Percentiles rank a stretch among this genome's conserved stretches.
These are phyloP conservation scores for Colletotrichum sublineola DNA, from an alignment of 2,329 filamentous ascomycete genomes.

Conservation along the genomic window DNA sequence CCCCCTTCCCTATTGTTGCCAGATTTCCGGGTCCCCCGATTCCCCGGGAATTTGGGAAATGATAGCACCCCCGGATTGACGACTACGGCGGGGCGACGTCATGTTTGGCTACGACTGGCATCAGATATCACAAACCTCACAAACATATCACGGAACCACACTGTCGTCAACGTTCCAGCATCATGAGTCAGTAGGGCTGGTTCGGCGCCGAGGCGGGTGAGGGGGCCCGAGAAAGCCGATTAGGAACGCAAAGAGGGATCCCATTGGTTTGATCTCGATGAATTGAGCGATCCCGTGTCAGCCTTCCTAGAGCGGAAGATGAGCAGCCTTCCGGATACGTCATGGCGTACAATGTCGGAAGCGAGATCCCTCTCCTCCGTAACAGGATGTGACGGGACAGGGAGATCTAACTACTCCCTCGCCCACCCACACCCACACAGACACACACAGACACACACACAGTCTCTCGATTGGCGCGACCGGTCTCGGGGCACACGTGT, in stretches of 20 bases:
- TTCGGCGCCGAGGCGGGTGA: not conserved
- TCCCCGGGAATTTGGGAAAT: not conserved
- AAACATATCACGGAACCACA: not conserved
- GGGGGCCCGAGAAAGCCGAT: not conserved
- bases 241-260: not conserved
- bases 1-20: not conserved
- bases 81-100: constrained; percentile 23
- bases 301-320: constrained; percentile 35
- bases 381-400: not conserved
- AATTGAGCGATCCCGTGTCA: constrained; percentile 38
- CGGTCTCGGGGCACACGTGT: constrained; percentile 6
- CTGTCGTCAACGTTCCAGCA: not conserved
- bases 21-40: not conserved
- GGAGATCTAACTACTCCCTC: not conserved
- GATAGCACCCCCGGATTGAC: not conserved
- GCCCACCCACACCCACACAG: not conserved
- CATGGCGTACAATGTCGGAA: constrained; percentile 23
- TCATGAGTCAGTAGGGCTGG: constrained; percentile 6
- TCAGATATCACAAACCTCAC: not conserved
- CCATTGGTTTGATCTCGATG: constrained; percentile 32
- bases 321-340: constrained; percentile 30
- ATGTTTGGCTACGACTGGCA: constrained; percentile 9
- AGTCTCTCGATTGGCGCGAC: constrained; percentile 12
- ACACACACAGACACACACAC: not conserved
- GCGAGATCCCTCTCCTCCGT: not conserved